Evolutionary conservation across 2,329 filamentous ascomycete species (phyloP), one percentile per base, ranked within the genome.

Genomic region (Rutstroemia sp.): DNA sequence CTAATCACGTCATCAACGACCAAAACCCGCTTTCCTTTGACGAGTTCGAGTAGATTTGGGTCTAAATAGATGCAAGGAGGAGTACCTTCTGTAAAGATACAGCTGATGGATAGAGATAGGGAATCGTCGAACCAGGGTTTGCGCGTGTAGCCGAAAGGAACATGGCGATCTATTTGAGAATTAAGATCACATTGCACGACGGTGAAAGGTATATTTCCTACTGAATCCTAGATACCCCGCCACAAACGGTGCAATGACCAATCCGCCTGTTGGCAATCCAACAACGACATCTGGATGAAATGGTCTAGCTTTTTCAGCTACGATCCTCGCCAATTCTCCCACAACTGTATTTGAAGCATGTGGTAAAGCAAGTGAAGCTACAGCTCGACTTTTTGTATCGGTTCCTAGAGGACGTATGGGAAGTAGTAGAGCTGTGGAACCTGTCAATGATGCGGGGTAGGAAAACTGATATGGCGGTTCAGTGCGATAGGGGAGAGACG

Each of bases 1-100:
- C 27, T 53, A 38, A 53, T 47, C 14, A 38, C 51, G 16, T 53
- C 51, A 27, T 53, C 42, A 27, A 53, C 47, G 27, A 53, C 37
- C 19, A 30, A 41, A 12, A 53, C 47, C 17, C 42, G 45, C 8
- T 53, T 53, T 10, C 42, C 51, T 9, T 47, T 19, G 9, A 47
- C 5, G 12, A 53, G 45, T 5, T 41, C 6, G 19, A 53, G 30
- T 17, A 53, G 51, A 38, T 47, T 53, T 3, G 42, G 51, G 37
- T 53, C 41, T 8, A 53, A 25, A 25, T 47, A 53, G 17, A 53
- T 30, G 2, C 14, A 16, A 9, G 51, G 39, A n/a, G 14, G 39
- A 2, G 34, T 10, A 1, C 6, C 42, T 38, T 30, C 14, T 7
- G 45, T 21, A 14, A 47, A 53, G 2, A 47, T 34, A 38, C 41